phyloP scores from a whole-genome alignment of 2,329 filamentous ascomycete genomes.

The Fusarium floridanum region DNA sequence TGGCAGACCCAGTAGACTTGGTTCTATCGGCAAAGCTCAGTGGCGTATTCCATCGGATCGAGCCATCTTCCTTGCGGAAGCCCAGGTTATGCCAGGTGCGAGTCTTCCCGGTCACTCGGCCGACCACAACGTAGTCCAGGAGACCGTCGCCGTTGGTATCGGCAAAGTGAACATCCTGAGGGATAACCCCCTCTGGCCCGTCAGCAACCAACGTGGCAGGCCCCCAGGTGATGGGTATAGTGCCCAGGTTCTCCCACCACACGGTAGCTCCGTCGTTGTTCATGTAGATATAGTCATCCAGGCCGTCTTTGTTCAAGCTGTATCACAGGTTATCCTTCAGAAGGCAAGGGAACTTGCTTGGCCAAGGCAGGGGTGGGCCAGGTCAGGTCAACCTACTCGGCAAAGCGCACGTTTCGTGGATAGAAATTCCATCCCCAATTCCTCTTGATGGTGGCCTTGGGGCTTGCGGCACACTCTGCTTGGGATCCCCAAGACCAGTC shows the following conservation, averaged over 20 bases:
- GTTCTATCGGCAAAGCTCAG: background rate
- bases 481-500: background rate
- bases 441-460: slow-evolving; percentile 3
- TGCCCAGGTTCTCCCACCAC: background rate
- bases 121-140: background rate
- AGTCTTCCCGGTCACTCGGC: background rate
- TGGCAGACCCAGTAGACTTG: background rate
- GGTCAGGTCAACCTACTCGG: slow-evolving; percentile 8
- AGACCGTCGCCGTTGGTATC: background rate
- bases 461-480: background rate
- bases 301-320: background rate
- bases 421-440: slow-evolving; percentile 13
- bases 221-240: background rate
- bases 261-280: background rate
- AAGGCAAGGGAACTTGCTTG: background rate
- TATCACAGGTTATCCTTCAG: background rate
- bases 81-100: background rate
- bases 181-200: background rate
- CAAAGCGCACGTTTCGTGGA: slow-evolving; percentile 12
- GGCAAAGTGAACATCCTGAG: background rate
- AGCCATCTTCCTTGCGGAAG: background rate
- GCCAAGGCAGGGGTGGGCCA: background rate
- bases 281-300: background rate
- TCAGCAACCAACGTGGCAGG: background rate
- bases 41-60: background rate